Percentiles rank a stretch among this genome's conserved stretches.
Conservation (phyloP, 495 filamentous ascomycete genomes). For the Aspergillus egyptiacus region DNA sequence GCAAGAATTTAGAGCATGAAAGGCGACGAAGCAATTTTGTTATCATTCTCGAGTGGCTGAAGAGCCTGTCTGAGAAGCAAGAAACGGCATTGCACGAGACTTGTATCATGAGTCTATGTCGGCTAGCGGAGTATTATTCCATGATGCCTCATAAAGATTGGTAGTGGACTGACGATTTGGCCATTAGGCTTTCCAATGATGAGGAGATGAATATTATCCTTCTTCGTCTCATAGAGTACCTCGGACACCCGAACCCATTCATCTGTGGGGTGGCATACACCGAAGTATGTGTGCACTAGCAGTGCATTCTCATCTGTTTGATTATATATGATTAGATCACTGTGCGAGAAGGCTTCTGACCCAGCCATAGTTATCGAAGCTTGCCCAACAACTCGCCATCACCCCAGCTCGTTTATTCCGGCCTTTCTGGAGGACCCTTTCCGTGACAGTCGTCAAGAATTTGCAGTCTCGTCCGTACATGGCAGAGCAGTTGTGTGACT, state of each 20-base stretch:
- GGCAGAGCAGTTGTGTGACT: conserved; percentile 69
- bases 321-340: conserved; percentile 5
- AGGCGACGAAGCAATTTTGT: conserved; percentile 59
- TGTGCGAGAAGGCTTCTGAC: background rate
- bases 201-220: conserved; percentile 82
- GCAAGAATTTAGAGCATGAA: conserved; percentile 37
- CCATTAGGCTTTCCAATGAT: conserved; percentile 52
- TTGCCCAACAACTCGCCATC: conserved; percentile 57
- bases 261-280: conserved; percentile 74
- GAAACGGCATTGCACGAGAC: conserved; percentile 67
- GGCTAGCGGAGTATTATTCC: conserved; percentile 61
- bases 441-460: conserved; percentile 73
- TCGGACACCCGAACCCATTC: conserved; percentile 76
- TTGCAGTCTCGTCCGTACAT: conserved; percentile 73
- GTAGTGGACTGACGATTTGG: background rate
- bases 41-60: conserved; percentile 61
- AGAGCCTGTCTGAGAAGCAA: conserved; percentile 59
- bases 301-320: conserved; percentile 4
- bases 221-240: conserved; percentile 73
- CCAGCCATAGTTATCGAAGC: conserved; percentile 45
- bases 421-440: conserved; percentile 82
- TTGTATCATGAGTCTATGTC: conserved; percentile 75
- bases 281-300: conserved; percentile 48
- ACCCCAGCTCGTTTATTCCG: conserved; percentile 63
- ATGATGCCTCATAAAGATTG: conserved; percentile 9